These are phyloP conservation scores for Daldinia sp. DNA, from an alignment of 2,329 filamentous ascomycete species.

Conservation along the genomic window DNA sequence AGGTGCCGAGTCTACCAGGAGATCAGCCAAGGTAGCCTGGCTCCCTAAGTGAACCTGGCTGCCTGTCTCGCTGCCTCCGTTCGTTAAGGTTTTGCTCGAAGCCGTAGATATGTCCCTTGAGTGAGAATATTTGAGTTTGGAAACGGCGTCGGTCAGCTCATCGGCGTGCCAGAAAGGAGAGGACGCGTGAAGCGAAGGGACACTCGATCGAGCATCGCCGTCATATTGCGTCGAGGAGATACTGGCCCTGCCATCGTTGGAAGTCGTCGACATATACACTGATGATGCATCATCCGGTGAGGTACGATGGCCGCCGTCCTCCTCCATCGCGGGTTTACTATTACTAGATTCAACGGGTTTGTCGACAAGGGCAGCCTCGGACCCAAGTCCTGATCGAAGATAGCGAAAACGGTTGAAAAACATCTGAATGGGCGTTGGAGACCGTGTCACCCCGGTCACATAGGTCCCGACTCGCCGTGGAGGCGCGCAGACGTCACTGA, in stretches of 20 bases:
- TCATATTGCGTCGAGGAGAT: conserved; percentile 30
- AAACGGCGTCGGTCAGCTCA: conserved; percentile 25
- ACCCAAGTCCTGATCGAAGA: conserved; percentile 20
- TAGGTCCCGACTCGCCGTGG: conserved; percentile 18
- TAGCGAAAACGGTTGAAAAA: conserved; percentile 20
- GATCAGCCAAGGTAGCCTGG: conserved; percentile 35
- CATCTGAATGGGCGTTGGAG: conserved; percentile 23
- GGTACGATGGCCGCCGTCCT: conserved; percentile 33
- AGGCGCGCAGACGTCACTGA: conserved; percentile 31
- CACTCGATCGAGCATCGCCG: conserved; percentile 22
- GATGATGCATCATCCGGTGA: conserved; percentile 32
- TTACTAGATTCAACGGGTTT: conserved; percentile 19
- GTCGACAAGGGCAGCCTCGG: conserved; percentile 19
- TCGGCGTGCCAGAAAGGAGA: conserved; percentile 34
- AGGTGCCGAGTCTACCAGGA: conserved; percentile 41
- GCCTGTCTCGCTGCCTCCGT: conserved; percentile 16
- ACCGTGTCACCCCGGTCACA: conserved; percentile 23
- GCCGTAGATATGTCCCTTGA: conserved; percentile 30
- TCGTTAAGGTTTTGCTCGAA: conserved; percentile 33
- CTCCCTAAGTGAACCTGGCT: conserved; percentile 25
- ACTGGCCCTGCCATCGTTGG: conserved; percentile 29
- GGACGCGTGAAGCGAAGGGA: conserved; percentile 12
- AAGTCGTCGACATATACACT: conserved; percentile 27
- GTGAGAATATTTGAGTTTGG: conserved; percentile 27
- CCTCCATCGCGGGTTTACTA: conserved; percentile 32